A percentile compares a stretch with the other conserved stretches of the same genome.
Evolutionary conservation across 2,329 filamentous ascomycete genomes (phyloP).

Genomic region (Beauveria sp.): DNA sequence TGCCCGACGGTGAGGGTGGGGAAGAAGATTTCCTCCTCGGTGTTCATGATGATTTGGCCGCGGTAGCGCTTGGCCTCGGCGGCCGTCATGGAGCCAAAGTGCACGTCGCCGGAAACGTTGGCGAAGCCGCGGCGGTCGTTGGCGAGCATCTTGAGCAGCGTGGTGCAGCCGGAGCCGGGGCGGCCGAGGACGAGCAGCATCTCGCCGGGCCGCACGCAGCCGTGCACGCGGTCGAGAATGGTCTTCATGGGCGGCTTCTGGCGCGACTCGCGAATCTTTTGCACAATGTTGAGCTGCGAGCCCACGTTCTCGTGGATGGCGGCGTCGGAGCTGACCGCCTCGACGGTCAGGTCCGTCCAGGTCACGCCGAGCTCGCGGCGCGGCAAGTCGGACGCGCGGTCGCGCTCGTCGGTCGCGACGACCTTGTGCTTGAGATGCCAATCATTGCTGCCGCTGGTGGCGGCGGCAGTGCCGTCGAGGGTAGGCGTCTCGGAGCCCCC

Average conservation of each 20-base stretch:
- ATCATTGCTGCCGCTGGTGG: slow-evolving; percentile 17
- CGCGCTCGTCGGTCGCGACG: slow-evolving; percentile 33
- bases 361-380: slow-evolving; percentile 51
- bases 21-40: slow-evolving; percentile 58
- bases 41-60: slow-evolving; percentile 61
- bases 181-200: slow-evolving; percentile 64
- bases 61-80: slow-evolving; percentile 41
- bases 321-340: slow-evolving; percentile 52
- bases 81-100: slow-evolving; percentile 44
- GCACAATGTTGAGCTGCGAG: slow-evolving; percentile 49
- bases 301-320: slow-evolving; percentile 59
- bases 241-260: slow-evolving; percentile 53
- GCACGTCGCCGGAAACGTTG: slow-evolving; percentile 49
- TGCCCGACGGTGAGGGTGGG: slow-evolving; percentile 63
- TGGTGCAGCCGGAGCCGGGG: slow-evolving; percentile 63
- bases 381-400: slow-evolving; percentile 37
- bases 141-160: slow-evolving; percentile 60
- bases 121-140: slow-evolving; percentile 56
- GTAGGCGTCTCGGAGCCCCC: slow-evolving; percentile 7
- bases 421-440: slow-evolving; percentile 44
- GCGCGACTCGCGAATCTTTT: slow-evolving; percentile 43
- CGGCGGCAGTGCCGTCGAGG: neutral
- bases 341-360: slow-evolving; percentile 57
- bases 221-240: slow-evolving; percentile 57
- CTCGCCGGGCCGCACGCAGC: slow-evolving; percentile 64